Conservation (phyloP, 331 rosid species). For the Pyrus hybrid region DNA sequence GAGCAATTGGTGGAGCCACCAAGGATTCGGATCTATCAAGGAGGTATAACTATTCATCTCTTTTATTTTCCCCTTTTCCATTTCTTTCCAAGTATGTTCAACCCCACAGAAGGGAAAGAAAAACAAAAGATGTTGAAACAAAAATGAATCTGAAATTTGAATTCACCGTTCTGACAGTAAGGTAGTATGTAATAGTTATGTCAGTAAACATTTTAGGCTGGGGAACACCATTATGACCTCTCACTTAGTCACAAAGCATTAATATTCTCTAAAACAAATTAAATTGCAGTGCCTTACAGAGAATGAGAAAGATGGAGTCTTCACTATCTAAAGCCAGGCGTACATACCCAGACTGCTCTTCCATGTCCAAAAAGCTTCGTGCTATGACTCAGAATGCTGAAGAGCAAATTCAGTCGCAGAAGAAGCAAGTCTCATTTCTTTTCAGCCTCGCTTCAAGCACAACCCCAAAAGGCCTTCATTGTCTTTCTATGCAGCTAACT, state of each 20-base stretch:
- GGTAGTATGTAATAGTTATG: not conserved
- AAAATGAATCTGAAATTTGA: not conserved
- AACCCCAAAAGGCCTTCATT: constrained; percentile 80
- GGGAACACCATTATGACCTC: constrained; percentile 8
- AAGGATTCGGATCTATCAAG: constrained; percentile 63
- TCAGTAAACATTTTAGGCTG: not conserved
- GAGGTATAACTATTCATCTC: constrained; percentile 42
- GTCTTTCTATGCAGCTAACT: constrained; percentile 88
- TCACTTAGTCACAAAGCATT: constrained; percentile 9
- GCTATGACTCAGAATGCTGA: constrained; percentile 72
- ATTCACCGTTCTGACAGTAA: not conserved
- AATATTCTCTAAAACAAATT: constrained; percentile 29
- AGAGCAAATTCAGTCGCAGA: constrained; percentile 56
- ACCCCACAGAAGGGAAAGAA: not conserved
- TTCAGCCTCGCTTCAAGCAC: constrained; percentile 80
- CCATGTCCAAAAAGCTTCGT: constrained; percentile 82
- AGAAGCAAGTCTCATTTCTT: constrained; percentile 49
- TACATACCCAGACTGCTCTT: constrained; percentile 68
- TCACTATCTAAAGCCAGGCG: constrained; percentile 61
- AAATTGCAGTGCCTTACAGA: constrained; percentile 85
- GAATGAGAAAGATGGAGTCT: constrained; percentile 79
- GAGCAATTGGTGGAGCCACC: constrained; percentile 50
- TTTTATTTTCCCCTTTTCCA: constrained; percentile 1
- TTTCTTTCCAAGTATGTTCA: not conserved
- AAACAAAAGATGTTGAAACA: not conserved